Base-by-base conservation (phyloP, 352 stramenopile genomes). In the Phytopythium boreale region DNA sequence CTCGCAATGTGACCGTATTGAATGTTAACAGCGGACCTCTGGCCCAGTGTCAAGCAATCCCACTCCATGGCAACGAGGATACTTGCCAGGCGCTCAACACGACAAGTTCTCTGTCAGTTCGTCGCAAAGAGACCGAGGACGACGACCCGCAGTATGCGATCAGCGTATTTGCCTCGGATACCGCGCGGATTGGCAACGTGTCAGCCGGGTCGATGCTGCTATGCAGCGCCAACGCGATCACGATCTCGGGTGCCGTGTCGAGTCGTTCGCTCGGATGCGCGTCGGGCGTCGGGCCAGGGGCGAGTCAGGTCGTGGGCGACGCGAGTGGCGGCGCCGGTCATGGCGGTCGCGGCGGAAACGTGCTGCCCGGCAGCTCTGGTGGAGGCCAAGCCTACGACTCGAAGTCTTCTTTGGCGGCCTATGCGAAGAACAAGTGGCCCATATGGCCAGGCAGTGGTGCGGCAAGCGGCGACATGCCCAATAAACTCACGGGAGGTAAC, bases 321-420 rank as follows among this genome's bases (percentile, higher is more conserved):
- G 80, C 82, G 29, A 91, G 82, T 43, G 82, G 82, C 50, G 82
- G 82, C 9, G 82, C 82, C 56, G 82, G 82, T n/a, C 82, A 91
- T 70, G 82, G 82, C 55, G 82, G 82, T 49, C 67, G 74, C 46
- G 82, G 82, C 31, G 82, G 82, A 9, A 87, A 88, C 27, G 66
- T 89, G 39, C 66, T 88, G 63, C 82, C 82, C 10, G 79, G 72
- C 27, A 79, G 79, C 59, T 71, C 50, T 64, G 82, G 80, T 26
- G 80, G 69, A 36, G 82, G 82, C 3, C 36, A 59, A 46, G 58
- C 64, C 1, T 88, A 88, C 46, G 80, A 89, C 51, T 72, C 70
- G 55, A 66, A 63, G 2, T 43, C 56, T 24, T 39, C 17, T 22
- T 46, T 64, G 19, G 56, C 52, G 14, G 58, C 56, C 7, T 19